Conservation (phyloP, 768 basidiomycete genomes). For the Podaxis rugospora region DNA sequence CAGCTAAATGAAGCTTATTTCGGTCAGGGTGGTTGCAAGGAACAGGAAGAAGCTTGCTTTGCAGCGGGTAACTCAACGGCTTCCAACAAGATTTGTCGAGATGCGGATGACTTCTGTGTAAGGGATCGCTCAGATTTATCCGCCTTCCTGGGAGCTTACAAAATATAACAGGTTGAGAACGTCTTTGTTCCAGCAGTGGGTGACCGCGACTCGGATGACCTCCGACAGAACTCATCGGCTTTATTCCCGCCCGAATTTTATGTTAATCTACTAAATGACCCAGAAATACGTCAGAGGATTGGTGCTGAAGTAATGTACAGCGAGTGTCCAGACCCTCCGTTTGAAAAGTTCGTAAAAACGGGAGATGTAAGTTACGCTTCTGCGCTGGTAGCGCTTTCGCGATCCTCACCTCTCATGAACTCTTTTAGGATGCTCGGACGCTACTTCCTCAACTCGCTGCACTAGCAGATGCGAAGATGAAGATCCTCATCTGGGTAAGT, state of each 20-base stretch:
- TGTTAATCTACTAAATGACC: slow-evolving; percentile 36
- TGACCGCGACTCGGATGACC: slow-evolving; percentile 48
- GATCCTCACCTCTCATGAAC: neutral
- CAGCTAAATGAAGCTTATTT: slow-evolving; percentile 48
- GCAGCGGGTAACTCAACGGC: slow-evolving; percentile 41
- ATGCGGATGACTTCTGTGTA: slow-evolving; percentile 56
- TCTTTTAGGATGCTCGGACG: slow-evolving; percentile 46
- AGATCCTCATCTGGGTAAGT: slow-evolving; percentile 43
- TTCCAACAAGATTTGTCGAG: slow-evolving; percentile 46
- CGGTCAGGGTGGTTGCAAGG: slow-evolving; percentile 44
- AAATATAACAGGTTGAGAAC: slow-evolving; percentile 32
- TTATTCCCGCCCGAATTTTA: slow-evolving; percentile 58
- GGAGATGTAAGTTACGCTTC: slow-evolving; percentile 44
- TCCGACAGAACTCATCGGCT: slow-evolving; percentile 50
- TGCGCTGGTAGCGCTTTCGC: neutral
- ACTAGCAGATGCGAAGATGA: slow-evolving; percentile 39
- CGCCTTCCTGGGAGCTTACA: neutral
- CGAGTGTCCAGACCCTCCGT: slow-evolving; percentile 45
- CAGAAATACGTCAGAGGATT: slow-evolving; percentile 36
- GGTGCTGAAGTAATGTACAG: slow-evolving; percentile 47
- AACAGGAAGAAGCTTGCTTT: slow-evolving; percentile 52
- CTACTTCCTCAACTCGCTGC: slow-evolving; percentile 45
- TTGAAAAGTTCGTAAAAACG: slow-evolving; percentile 38
- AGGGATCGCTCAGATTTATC: slow-evolving; percentile 13
- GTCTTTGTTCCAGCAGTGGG: slow-evolving; percentile 49